phyloP scores from a whole-genome alignment of 805 yeast genomes.

The Helenozyma rhizophorensis region DNA sequence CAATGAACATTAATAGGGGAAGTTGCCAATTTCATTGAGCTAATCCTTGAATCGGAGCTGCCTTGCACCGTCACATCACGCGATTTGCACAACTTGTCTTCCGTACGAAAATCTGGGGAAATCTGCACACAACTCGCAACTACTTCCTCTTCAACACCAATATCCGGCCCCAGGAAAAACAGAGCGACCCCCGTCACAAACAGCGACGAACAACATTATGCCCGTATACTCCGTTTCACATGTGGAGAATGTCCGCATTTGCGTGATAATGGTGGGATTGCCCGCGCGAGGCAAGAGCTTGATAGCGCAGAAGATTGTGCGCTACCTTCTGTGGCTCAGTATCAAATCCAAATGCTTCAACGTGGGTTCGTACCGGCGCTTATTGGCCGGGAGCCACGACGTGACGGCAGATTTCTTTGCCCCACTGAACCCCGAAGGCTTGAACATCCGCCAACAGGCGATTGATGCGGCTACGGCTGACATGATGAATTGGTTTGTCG shows the following conservation, averaged over 20 bases:
- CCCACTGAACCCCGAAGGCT: slow-evolving; percentile 60
- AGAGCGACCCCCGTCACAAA: too few relatives aligned
- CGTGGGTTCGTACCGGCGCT: slow-evolving; percentile 81
- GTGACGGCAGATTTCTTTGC: slow-evolving; percentile 79
- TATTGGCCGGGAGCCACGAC: slow-evolving; percentile 38
- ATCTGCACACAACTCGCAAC: too few relatives aligned
- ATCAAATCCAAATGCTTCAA: slow-evolving; percentile 83
- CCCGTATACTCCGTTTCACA: slow-evolving; percentile 56
- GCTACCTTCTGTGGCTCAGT: slow-evolving; percentile 90
- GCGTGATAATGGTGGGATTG: slow-evolving; percentile 85
- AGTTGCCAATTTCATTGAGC: too few relatives aligned
- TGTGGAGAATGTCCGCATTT: slow-evolving; percentile 69
- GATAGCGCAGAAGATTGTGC: slow-evolving; percentile 89
- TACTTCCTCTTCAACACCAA: too few relatives aligned
- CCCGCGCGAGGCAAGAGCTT: slow-evolving; percentile 93
- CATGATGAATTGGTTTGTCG: slow-evolving; percentile 81
- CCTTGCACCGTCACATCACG: too few relatives aligned
- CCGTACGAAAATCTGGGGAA: too few relatives aligned
- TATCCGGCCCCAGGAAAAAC: too few relatives aligned
- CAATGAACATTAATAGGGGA: too few relatives aligned
- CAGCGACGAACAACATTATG: slow-evolving; percentile 24
- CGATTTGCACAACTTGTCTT: too few relatives aligned
- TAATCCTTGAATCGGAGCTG: too few relatives aligned
- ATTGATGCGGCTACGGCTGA: slow-evolving; percentile 69
- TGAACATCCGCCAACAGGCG: slow-evolving; percentile 61